Conservation (phyloP, 805 yeast species). For the Metschnikowia arizonensis region DNA sequence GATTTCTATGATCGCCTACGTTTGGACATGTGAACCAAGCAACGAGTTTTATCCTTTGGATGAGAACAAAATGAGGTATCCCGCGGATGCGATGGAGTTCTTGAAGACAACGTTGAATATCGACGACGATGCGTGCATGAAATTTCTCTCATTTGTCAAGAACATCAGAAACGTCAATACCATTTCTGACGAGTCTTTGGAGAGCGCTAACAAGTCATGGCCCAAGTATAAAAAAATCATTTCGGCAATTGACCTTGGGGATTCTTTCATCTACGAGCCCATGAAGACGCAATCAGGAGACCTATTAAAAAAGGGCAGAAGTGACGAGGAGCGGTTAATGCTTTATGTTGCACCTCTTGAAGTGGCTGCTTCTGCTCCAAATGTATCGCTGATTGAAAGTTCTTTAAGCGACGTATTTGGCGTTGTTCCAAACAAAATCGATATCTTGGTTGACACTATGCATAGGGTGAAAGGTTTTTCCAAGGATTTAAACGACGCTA, state of each 20-base stretch:
- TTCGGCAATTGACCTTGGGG: constrained; percentile 1
- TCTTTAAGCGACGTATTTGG: neutral
- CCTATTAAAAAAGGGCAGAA: neutral
- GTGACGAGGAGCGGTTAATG: constrained; percentile 6
- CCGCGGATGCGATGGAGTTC: constrained; percentile 9
- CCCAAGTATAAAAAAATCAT: constrained; percentile 3
- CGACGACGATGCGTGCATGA: neutral
- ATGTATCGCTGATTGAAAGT: neutral
- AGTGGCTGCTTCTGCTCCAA: constrained; percentile 15
- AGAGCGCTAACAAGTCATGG: constrained; percentile 8
- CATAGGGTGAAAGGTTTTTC: neutral
- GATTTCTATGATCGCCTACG: constrained; percentile 6
- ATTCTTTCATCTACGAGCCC: constrained; percentile 10
- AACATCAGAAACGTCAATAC: constrained; percentile 3
- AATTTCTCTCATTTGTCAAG: constrained; percentile 5
- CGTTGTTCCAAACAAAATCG: neutral
- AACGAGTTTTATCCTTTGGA: constrained; percentile 12
- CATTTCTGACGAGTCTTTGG: constrained; percentile 3
- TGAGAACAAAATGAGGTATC: constrained; percentile 12
- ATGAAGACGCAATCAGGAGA: neutral
- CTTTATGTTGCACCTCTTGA: constrained; percentile 16
- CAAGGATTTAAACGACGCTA: neutral
- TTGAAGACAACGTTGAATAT: constrained; percentile 4
- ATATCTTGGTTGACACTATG: neutral
- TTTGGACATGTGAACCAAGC: constrained; percentile 9